Evolutionary conservation across 768 basidiomycete genomes (phyloP).

Genomic region (Suillus subaureus): DNA sequence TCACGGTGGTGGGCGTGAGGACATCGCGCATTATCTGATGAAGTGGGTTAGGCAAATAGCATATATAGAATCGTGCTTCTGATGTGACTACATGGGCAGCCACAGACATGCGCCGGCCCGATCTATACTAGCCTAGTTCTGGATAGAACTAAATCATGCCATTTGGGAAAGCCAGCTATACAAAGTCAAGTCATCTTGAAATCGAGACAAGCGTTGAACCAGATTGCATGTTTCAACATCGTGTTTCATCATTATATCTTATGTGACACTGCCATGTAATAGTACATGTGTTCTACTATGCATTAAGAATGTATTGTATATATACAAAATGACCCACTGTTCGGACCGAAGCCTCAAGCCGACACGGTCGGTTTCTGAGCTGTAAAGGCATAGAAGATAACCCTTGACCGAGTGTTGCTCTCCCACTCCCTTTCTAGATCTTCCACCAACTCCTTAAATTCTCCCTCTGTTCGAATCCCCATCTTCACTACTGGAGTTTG

Average conservation of each 20-base stretch:
- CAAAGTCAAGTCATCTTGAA: too few relatives aligned
- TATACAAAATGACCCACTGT: background rate
- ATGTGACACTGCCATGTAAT: background rate
- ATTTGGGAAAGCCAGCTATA: too few relatives aligned
- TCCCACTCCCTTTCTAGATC: conserved; percentile 3
- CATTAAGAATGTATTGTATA: background rate
- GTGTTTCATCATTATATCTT: background rate
- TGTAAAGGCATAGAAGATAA: background rate
- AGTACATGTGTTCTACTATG: background rate
- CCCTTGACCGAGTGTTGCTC: background rate
- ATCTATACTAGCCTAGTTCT: too few relatives aligned
- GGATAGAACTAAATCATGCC: too few relatives aligned
- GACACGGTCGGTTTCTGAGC: background rate
- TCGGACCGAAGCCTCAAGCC: background rate
- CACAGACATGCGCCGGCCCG: too few relatives aligned
- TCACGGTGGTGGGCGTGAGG: too few relatives aligned
- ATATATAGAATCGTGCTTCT: too few relatives aligned
- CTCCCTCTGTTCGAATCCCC: conserved; percentile 2
- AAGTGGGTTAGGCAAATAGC: too few relatives aligned
- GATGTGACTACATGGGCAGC: too few relatives aligned
- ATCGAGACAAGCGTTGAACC: too few relatives aligned
- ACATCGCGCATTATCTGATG: too few relatives aligned
- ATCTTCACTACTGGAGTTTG: background rate
- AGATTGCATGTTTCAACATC: background rate
- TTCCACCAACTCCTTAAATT: background rate